Base-by-base conservation (phyloP, 2,329 filamentous ascomycete genomes). In the Penicillium sp. region DNA sequence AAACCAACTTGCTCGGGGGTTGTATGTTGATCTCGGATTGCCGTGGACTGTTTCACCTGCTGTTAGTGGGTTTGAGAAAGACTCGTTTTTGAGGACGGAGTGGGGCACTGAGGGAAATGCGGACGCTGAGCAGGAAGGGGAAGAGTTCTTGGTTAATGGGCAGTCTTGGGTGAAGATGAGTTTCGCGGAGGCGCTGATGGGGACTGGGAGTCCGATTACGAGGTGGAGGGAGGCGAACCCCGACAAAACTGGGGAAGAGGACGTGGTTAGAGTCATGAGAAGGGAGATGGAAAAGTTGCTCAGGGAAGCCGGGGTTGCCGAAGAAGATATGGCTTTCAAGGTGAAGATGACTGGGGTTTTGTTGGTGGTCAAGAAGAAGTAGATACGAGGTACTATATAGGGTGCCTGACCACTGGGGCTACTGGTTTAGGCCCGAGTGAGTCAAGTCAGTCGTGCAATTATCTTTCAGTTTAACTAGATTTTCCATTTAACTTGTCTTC, bases 1-100 rank as follows among this genome's bases (percentile, higher is more conserved):
- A 0, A 85, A 81, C 57, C 31, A 60, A 6, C 47, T 81, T 1
- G 67, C 67, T 0, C 69, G 71, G 1, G 60, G 68, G 6, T 59
- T 72, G 9, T 85, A 84, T 63, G 46, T 51, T 1, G 65, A 71
- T 18, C 67, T 84, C 4, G 60, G 59, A 3, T 67, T 85, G 14
- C 83, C 83, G 0, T 86, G 82, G 83, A 74, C 70, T 0, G 18
- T 77, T 6, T 60, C 64, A 3, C 45, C 58, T 2, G 65, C 71
- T 0, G 67, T 75, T 0, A 10, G 53, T 0, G 75, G 63, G 1
- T 80, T 84, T 57, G 72, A 78, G 4, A 42, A 74, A 62, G 47
- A 18, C 0, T 65, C 64, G 0, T 80, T 81, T 46, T 54, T 71
- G 6, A 68, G 79, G 1, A 73, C 70, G 51, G 75, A 79, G 9